Conservation (phyloP, 1,139 yeast species). For the Yamadazyma triangularis region DNA sequence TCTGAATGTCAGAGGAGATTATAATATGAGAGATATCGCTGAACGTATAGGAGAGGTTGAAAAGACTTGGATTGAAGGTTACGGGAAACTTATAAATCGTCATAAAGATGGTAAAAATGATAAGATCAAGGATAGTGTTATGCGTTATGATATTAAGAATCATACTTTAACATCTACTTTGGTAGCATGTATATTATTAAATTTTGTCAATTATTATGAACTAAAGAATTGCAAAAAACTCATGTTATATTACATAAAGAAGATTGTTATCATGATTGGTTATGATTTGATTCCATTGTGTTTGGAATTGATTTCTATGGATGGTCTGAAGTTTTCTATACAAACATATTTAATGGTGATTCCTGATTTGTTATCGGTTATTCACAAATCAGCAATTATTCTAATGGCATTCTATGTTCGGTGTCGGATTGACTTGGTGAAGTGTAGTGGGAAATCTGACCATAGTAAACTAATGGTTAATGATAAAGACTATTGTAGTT, state of each 20-base stretch:
- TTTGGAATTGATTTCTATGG: conserved; percentile 22
- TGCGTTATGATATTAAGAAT: conserved; percentile 12
- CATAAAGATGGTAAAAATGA: conserved; percentile 3
- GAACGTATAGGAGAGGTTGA: conserved; percentile 24
- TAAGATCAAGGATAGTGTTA: conserved; percentile 6
- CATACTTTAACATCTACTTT: conserved; percentile 25
- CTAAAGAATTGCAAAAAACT: conserved; percentile 16
- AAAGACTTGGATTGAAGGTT: conserved; percentile 12
- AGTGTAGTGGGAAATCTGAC: background rate
- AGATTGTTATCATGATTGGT: conserved; percentile 20
- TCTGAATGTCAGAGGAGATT: conserved; percentile 18
- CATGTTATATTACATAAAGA: conserved; percentile 26
- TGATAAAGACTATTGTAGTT: conserved; percentile 1
- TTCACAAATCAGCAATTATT: conserved; percentile 18
- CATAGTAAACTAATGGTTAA: conserved; percentile 1
- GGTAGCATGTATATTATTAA: conserved; percentile 18
- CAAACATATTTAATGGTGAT: conserved; percentile 30
- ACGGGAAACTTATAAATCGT: conserved; percentile 3
- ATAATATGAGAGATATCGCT: conserved; percentile 20
- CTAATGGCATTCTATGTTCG: conserved; percentile 6
- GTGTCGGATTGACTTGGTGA: conserved; percentile 2
- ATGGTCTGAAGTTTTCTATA: conserved; percentile 23
- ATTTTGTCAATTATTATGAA: conserved; percentile 29
- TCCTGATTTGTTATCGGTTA: conserved; percentile 23
- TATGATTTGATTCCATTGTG: conserved; percentile 31